Percentiles rank a stretch among this genome's conserved stretches.
Conservation (phyloP, 768 basidiomycete species). For the Suillus tomentosus region DNA sequence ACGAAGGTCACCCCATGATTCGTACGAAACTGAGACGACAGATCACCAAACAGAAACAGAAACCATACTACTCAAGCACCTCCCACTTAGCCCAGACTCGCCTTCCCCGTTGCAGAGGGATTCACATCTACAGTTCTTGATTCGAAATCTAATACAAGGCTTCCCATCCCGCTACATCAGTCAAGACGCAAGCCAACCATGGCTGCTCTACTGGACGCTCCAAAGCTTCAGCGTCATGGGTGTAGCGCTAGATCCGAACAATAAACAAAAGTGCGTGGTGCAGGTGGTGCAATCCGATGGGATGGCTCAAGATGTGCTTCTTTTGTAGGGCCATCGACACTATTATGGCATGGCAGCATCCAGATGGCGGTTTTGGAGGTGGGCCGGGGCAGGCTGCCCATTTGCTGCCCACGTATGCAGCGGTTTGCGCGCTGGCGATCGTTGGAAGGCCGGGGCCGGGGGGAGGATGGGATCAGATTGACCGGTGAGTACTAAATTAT, state of each 20-base stretch:
- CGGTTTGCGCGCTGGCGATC: slow-evolving; percentile 82
- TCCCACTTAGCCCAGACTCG: slow-evolving; percentile 36
- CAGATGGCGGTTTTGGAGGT: slow-evolving; percentile 88
- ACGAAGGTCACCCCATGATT: slow-evolving; percentile 52
- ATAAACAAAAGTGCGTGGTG: slow-evolving; percentile 67
- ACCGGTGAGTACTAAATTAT: slow-evolving; percentile 52
- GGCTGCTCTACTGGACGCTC: slow-evolving; percentile 92
- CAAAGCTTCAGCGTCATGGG: slow-evolving; percentile 83
- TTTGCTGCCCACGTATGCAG: slow-evolving; percentile 86
- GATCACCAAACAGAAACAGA: slow-evolving; percentile 66
- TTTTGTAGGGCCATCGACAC: slow-evolving; percentile 72
- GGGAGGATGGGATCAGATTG: slow-evolving; percentile 86
- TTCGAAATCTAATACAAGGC: slow-evolving; percentile 71
- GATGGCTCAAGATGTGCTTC: not conserved
- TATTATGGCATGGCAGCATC: slow-evolving; percentile 79
- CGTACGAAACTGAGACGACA: slow-evolving; percentile 65
- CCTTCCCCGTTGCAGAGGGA: slow-evolving; percentile 54
- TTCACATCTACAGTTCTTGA: slow-evolving; percentile 75
- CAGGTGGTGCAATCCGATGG: slow-evolving; percentile 1
- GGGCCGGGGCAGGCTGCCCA: slow-evolving; percentile 90
- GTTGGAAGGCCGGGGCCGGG: slow-evolving; percentile 70
- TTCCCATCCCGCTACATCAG: slow-evolving; percentile 78
- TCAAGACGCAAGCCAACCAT: slow-evolving; percentile 94
- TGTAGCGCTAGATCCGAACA: slow-evolving; percentile 74
- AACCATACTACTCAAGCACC: slow-evolving; percentile 55